Evolutionary conservation across 345 rosid species (phyloP).

Genomic region (Dipteronia dyeriana): DNA sequence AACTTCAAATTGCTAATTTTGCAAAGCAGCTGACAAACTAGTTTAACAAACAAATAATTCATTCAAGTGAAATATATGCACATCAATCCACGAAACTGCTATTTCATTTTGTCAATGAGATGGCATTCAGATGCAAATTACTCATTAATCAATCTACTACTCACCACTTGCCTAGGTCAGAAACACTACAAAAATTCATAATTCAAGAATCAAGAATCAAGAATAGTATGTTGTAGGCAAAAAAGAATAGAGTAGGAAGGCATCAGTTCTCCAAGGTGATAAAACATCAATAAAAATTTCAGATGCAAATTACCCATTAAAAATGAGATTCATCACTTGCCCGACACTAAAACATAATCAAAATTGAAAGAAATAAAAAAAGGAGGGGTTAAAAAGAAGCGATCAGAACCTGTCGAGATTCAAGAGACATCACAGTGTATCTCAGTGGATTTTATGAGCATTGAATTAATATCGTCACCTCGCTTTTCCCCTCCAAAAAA

Average conservation of each 20-base stretch:
- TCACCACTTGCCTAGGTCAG: too few species aligned
- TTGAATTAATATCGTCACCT: slow-evolving; percentile 50
- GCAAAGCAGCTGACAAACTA: too few species aligned
- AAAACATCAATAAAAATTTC: slow-evolving; percentile 47
- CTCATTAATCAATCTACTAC: too few species aligned
- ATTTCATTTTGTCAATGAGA: too few species aligned
- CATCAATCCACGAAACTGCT: too few species aligned
- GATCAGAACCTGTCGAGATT: slow-evolving; percentile 67
- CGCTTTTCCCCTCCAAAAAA: slow-evolving; percentile 24
- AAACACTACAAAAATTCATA: too few species aligned
- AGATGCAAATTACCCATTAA: slow-evolving; percentile 56
- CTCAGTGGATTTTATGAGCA: slow-evolving; percentile 54
- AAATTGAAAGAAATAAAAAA: neutral
- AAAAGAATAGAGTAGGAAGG: slow-evolving; percentile 7
- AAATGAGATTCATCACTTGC: slow-evolving; percentile 34
- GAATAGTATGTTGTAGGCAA: too few species aligned
- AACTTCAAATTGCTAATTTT: too few species aligned
- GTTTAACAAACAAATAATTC: too few species aligned
- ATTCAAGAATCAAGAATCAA: too few species aligned
- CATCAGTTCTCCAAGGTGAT: slow-evolving; percentile 66
- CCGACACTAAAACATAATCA: neutral
- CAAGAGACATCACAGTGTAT: slow-evolving; percentile 42
- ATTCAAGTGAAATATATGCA: too few species aligned
- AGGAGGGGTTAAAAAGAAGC: slow-evolving; percentile 14
- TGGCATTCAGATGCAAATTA: too few species aligned